Evolutionary conservation across 805 yeast species (phyloP).

Genomic region (Nakazawaea ishiwadae): DNA sequence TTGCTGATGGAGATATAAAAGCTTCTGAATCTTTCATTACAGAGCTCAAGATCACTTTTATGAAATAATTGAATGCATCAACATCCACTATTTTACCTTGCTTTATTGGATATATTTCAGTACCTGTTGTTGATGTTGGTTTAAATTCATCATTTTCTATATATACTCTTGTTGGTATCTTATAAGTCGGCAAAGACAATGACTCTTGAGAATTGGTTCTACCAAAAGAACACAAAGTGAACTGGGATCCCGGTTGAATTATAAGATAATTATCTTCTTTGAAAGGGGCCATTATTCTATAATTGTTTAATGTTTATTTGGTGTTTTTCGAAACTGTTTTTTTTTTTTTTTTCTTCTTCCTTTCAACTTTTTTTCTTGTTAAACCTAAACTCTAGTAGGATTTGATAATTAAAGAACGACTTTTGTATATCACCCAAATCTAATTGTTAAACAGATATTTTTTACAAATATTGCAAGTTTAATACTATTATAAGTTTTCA

Average conservation of each 20-base stretch:
- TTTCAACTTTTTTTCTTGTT: neutral
- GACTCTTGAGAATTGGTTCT: constrained; percentile 58
- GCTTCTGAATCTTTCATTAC: constrained; percentile 30
- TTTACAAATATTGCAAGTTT: too few relatives aligned
- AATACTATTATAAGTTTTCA: too few relatives aligned
- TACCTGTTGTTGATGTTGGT: constrained; percentile 28
- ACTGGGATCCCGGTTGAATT: constrained; percentile 73
- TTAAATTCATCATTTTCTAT: constrained; percentile 26
- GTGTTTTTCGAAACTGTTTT: neutral
- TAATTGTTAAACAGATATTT: too few relatives aligned
- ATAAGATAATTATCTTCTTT: constrained; percentile 37
- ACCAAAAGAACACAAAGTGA: constrained; percentile 77
- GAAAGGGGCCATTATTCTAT: constrained; percentile 27
- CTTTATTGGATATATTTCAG: constrained; percentile 57
- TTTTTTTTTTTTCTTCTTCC: neutral
- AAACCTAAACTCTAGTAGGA: neutral
- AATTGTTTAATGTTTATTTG: neutral
- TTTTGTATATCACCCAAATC: too few relatives aligned
- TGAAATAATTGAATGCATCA: constrained; percentile 62
- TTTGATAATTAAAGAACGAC: too few relatives aligned
- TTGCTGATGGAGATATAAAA: constrained; percentile 31
- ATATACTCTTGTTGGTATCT: constrained; percentile 71
- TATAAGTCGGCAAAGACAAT: constrained; percentile 68
- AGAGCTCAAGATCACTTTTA: constrained; percentile 49
- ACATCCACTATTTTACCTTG: constrained; percentile 62